phyloP scores from a whole-genome alignment of 78 protist species.

The Guillardia theta region DNA sequence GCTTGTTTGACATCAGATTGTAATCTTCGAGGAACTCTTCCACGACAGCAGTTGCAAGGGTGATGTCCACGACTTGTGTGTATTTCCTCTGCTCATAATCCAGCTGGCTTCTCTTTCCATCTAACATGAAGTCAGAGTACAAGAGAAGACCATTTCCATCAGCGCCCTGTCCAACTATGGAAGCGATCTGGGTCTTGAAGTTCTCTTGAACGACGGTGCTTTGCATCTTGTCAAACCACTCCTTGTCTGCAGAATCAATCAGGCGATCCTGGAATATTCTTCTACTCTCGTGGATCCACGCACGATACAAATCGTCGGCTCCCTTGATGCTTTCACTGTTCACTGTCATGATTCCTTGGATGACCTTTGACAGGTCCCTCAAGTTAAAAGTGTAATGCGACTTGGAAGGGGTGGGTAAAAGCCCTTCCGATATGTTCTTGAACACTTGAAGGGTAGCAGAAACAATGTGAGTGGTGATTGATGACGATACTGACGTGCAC shows the following conservation, averaged over 20 bases:
- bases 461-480: slow-evolving; percentile 22
- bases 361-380: slow-evolving; percentile 74
- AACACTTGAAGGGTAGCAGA: slow-evolving; percentile 59
- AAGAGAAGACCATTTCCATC: background rate
- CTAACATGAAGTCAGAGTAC: slow-evolving; percentile 29
- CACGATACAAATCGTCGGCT: slow-evolving; percentile 31
- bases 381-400: slow-evolving; percentile 90
- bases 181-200: background rate
- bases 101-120: background rate
- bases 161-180: slow-evolving; percentile 8
- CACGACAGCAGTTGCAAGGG: background rate
- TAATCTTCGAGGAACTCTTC: slow-evolving; percentile 52
- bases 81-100: background rate
- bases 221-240: background rate
- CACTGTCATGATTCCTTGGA: slow-evolving; percentile 63
- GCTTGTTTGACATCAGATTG: slow-evolving; percentile 50
- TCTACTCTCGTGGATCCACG: slow-evolving; percentile 84
- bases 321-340: background rate
- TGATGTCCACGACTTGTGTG: slow-evolving; percentile 3
- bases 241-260: slow-evolving; percentile 48
- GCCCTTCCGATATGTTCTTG: background rate
- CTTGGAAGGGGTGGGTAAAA: slow-evolving; percentile 84
- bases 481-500: background rate
- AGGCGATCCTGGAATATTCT: slow-evolving; percentile 87
- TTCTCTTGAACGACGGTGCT: background rate